Percentiles rank a stretch among this genome's conserved stretches.
phyloP scores from a whole-genome alignment of 495 filamentous ascomycete genomes.

The Aspergillus diversus region DNA sequence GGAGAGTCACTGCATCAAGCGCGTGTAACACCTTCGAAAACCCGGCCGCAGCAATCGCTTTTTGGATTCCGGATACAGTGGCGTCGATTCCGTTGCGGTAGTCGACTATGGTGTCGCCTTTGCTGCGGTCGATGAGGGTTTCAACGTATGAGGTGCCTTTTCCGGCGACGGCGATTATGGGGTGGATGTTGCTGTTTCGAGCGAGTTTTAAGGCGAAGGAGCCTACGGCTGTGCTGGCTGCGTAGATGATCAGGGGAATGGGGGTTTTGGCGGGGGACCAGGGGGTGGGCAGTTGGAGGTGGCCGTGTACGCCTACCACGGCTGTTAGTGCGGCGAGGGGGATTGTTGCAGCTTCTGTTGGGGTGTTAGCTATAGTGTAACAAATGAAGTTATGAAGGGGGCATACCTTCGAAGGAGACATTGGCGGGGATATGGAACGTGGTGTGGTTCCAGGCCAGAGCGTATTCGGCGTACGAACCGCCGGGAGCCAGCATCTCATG shows the following conservation, averaged over 20 bases:
- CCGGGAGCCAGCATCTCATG: constrained; percentile 59
- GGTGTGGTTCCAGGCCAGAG: constrained; percentile 61
- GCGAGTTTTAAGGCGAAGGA: constrained; percentile 69
- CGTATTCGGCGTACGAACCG: constrained; percentile 73
- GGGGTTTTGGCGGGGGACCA: constrained; percentile 52
- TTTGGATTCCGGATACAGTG: constrained; percentile 23
- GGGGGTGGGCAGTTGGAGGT: constrained; percentile 62
- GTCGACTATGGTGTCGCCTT: constrained; percentile 69
- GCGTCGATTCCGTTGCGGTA: constrained; percentile 51
- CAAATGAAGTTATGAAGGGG: too few species aligned
- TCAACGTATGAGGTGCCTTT: constrained; percentile 54
- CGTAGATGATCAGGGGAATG: constrained; percentile 64
- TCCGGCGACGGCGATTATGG: constrained; percentile 67
- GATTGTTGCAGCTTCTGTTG: constrained; percentile 62
- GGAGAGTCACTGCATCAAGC: constrained; percentile 62
- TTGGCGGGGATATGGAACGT: constrained; percentile 70
- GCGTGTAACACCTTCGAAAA: constrained; percentile 45
- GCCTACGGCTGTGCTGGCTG: constrained; percentile 66
- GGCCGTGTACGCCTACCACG: constrained; percentile 61
- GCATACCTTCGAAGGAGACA: constrained; percentile 60
- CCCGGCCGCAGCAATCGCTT: constrained; percentile 13
- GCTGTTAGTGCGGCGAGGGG: constrained; percentile 74
- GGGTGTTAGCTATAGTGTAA: not conserved
- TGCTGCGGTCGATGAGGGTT: constrained; percentile 56
- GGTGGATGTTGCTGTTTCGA: constrained; percentile 63